Conservation (phyloP, 306 rosid species). For the Medicago ruthenica region DNA sequence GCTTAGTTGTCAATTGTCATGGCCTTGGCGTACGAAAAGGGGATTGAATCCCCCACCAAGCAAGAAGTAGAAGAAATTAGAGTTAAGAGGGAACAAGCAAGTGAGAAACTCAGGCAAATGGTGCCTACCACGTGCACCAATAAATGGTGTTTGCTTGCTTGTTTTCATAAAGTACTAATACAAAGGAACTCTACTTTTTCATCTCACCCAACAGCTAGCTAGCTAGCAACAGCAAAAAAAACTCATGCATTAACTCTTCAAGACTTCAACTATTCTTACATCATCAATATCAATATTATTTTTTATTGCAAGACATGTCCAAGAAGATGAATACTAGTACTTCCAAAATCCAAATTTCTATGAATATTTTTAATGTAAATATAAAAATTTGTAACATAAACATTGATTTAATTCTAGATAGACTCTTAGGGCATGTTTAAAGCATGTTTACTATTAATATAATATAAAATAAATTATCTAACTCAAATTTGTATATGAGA, state of each 20-base stretch:
- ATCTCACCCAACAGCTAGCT: conserved; percentile 26
- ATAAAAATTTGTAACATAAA: not conserved
- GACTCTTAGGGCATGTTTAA: not conserved
- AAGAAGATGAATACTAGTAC: not conserved
- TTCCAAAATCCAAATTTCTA: too few relatives aligned
- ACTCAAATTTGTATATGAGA: conserved; percentile 1
- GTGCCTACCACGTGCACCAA: conserved; percentile 34
- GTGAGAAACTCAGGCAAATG: conserved; percentile 25
- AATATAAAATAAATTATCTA: not conserved
- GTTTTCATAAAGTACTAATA: conserved; percentile 1
- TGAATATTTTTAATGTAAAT: not conserved
- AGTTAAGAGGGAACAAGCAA: conserved; percentile 2
- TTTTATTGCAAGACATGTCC: not conserved
- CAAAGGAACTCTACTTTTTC: conserved; percentile 27
- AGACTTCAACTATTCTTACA: not conserved
- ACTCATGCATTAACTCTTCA: conserved; percentile 42
- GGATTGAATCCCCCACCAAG: conserved; percentile 16
- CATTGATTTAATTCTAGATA: not conserved
- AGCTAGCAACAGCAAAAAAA: conserved; percentile 19
- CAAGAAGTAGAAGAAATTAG: not conserved
- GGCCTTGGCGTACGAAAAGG: not conserved
- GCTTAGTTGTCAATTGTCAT: conserved; percentile 23
- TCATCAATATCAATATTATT: not conserved
- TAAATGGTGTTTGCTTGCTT: conserved; percentile 13
- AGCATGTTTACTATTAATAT: not conserved